Conservation (phyloP, 371 early-diverging fungal genomes). For the Saksenaea oblongispora region DNA sequence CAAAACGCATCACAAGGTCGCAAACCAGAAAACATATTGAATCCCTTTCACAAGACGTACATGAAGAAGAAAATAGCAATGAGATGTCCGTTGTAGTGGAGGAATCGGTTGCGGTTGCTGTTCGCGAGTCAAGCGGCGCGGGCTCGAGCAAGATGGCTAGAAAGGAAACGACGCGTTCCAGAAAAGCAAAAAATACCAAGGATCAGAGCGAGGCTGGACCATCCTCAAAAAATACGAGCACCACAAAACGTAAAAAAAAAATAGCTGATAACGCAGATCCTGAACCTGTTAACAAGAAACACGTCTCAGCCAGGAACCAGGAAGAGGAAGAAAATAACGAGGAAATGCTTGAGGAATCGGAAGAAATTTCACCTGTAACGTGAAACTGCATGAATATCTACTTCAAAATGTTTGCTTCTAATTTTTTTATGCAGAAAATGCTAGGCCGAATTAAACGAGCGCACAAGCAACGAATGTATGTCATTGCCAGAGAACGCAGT, state of each 20-base stretch:
- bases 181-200: too few species aligned
- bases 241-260: neutral
- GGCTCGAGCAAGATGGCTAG: too few species aligned
- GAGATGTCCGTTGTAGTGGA: too few species aligned
- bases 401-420: neutral
- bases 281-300: neutral
- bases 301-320: neutral
- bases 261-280: neutral
- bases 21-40: too few species aligned
- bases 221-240: neutral
- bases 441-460: constrained; percentile 26
- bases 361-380: neutral
- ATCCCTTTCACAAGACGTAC: too few species aligned
- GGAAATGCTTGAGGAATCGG: neutral
- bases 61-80: too few species aligned
- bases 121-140: too few species aligned
- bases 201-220: too few species aligned
- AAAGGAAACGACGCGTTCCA: too few species aligned
- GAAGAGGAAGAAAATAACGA: neutral
- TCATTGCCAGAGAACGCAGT: constrained; percentile 16
- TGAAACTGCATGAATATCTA: neutral
- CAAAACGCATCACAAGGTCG: too few species aligned
- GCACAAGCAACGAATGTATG: constrained; percentile 30
- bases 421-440: constrained; percentile 13
- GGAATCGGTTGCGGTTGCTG: too few species aligned